Evolutionary conservation across 2,329 filamentous ascomycete genomes (phyloP), one percentile per base, ranked within the genome.

Genomic region (Metarhizium anisopliae): DNA sequence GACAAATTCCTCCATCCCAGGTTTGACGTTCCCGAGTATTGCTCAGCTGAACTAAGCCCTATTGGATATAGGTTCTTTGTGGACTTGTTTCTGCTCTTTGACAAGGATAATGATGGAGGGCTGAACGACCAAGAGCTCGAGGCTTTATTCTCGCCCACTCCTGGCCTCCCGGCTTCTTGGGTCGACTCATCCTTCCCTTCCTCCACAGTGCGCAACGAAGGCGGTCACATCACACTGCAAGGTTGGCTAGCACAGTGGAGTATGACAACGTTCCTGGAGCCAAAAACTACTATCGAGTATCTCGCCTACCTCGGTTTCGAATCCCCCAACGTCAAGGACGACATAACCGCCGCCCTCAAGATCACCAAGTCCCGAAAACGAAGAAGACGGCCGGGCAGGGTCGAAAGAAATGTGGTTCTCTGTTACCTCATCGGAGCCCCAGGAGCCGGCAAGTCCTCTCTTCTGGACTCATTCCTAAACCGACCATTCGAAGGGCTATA

Each of bases 171-270:
- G 0, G 73, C 81, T 3, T 93, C 89, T 0, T 99, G 94, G 94
- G 76, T 84, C 0, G 92, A 96, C 60, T 87, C 87, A 1, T 89
- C 84, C 0, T 99, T 99, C 66, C 94, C 94, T 2, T 91, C 89
- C 0, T 95, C 90, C 29, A 96, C 94, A 0, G 93, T 97, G 18
- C 86, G 90, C 47, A 97, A 96, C 67, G 94, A 99, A 71, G 90
- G 90, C 8, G 94, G 94, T 0, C 84, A 97, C 68, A 92, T 99
- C 59, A 99, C 94, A 1, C 77, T 99, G 4, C 94, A 99, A 70
- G 94, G 94, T 2, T 99, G 94, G 94, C 82, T 99, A 42, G 94
- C 94, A 4, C 94, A 99, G 66, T 99, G 94, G 94, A 96, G 92
- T 68, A 99, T 99, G 94, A 99, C 94, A 0, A 99, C 94, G 0